Percentiles rank a stretch among this genome's conserved stretches.
Conservation (phyloP, 2,329 filamentous ascomycete species). For the Pseudogymnoascus sp. region DNA sequence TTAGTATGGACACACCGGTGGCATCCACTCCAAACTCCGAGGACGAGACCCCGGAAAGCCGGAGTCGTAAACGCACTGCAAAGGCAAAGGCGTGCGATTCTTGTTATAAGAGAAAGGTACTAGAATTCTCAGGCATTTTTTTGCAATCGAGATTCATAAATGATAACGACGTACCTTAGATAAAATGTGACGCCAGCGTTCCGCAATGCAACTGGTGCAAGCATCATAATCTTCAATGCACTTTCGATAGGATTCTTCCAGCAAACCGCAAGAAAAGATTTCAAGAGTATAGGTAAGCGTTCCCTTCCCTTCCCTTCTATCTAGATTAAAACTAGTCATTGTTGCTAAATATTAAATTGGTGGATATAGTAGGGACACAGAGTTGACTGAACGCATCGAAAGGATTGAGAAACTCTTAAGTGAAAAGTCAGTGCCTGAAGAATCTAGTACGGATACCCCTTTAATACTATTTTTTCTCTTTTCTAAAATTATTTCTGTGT, state of each 20-base stretch:
- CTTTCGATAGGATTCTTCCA: constrained; percentile 29
- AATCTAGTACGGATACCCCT: background rate
- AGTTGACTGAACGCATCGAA: background rate
- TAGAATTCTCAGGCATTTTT: constrained; percentile 3
- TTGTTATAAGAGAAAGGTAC: constrained; percentile 42
- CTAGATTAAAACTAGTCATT: constrained; percentile 16
- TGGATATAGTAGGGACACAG: background rate
- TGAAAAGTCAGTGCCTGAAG: background rate
- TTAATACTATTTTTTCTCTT: background rate
- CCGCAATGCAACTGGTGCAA: constrained; percentile 43
- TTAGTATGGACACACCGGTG: background rate
- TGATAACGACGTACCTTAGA: constrained; percentile 26
- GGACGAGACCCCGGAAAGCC: background rate
- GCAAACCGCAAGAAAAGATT: constrained; percentile 30
- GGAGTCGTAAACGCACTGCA: background rate
- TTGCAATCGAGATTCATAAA: background rate
- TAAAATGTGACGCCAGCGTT: constrained; percentile 40
- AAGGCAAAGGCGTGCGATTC: constrained; percentile 37
- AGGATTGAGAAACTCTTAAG: background rate
- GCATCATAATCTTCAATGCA: constrained; percentile 40
- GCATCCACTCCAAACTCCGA: background rate
- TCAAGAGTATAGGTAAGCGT: constrained; percentile 28
- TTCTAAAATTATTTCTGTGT: background rate
- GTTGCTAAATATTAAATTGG: background rate
- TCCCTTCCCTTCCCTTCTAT: constrained; percentile 29